A percentile compares a stretch with the other conserved stretches of the same genome.
Conservation (phyloP, 441 rosid species). For the Brassica hybrid region DNA sequence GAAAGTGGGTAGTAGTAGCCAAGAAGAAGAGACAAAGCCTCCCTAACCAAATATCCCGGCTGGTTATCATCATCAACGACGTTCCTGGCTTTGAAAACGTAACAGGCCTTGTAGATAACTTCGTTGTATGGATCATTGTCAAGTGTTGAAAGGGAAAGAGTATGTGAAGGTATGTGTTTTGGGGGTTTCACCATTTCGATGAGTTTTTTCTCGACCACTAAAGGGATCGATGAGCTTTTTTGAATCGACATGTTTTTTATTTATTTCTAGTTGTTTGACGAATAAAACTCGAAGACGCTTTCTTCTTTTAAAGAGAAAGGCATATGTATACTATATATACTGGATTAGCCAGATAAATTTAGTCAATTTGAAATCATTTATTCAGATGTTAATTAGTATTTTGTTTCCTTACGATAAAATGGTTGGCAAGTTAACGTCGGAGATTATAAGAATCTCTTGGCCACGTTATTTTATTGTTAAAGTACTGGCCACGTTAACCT, state of each 20-base stretch:
- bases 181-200: conserved; percentile 39
- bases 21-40: conserved; percentile 26
- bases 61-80: neutral
- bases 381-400: neutral
- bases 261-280: neutral
- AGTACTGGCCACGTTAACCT: neutral
- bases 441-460: neutral
- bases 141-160: conserved; percentile 30
- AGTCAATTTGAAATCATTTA: neutral
- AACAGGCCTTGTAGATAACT: conserved; percentile 23
- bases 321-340: neutral
- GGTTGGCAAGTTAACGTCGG: neutral
- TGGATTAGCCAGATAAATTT: neutral
- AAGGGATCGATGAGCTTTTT: conserved; percentile 3
- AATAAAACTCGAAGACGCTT: neutral
- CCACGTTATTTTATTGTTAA: no score
- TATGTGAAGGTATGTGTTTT: conserved; percentile 16
- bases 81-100: conserved; percentile 30
- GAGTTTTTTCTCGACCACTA: conserved; percentile 19
- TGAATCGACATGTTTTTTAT: conserved; percentile 7
- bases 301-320: neutral
- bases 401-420: neutral
- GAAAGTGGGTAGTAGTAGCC: conserved; percentile 31
- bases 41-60: conserved; percentile 15
- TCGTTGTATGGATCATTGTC: conserved; percentile 36